phyloP scores from a whole-genome alignment of 1,284 basidiomycete species.

The Cystobasidium slooffiae region DNA sequence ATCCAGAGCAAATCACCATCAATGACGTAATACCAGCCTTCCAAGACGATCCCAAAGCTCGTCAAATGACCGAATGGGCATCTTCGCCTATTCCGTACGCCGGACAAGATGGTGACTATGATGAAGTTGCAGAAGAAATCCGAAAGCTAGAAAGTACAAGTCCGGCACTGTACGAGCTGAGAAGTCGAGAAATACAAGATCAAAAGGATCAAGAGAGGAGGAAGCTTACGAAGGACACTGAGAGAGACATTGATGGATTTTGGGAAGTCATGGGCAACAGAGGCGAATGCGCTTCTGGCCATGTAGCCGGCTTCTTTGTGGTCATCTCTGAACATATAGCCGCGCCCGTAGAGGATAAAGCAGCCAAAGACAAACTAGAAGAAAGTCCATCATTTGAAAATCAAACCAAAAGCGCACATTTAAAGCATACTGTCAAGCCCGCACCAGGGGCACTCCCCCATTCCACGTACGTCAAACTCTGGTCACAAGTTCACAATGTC shows the following conservation, averaged over 20 bases:
- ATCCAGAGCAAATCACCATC: conserved; percentile 57
- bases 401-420: not conserved
- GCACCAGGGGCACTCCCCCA: conserved; percentile 43
- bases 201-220: conserved; percentile 48
- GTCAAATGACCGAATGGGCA: conserved; percentile 85
- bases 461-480: conserved; percentile 49
- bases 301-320: conserved; percentile 86
- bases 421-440: not conserved
- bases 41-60: conserved; percentile 89
- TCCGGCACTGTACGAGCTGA: conserved; percentile 47
- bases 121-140: conserved; percentile 60
- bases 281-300: conserved; percentile 83
- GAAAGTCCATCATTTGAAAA: not conserved
- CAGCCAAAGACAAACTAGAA: not conserved
- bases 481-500: conserved; percentile 52
- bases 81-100: conserved; percentile 59
- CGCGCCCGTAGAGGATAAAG: not conserved
- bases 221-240: conserved; percentile 46
- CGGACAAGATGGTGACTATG: conserved; percentile 66
- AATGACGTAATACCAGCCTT: conserved; percentile 81
- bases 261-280: conserved; percentile 94
- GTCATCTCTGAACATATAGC: conserved; percentile 55
- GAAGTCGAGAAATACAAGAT: conserved; percentile 42
- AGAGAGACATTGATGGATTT: conserved; percentile 69
- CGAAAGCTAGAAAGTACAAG: conserved; percentile 63